Evolutionary conservation across 169 alveolate genomes (phyloP).

Genomic region (Plasmodium coatneyi): DNA sequence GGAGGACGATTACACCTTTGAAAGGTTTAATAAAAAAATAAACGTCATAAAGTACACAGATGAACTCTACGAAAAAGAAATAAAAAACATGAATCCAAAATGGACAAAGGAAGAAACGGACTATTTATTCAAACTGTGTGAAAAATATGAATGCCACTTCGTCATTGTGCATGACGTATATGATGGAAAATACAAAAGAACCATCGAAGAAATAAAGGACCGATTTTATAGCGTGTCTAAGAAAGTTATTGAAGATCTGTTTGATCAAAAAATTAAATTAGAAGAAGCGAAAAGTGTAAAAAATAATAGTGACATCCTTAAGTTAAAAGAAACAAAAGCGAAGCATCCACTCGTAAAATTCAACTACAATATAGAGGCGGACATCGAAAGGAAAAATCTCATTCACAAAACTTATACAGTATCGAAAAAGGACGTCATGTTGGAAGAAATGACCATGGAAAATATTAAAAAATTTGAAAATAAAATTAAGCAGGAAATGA

Average conservation of each 20-base stretch:
- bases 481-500: conserved; percentile 78
- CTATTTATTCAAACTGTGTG: conserved; percentile 87
- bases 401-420: conserved; percentile 81
- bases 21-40: conserved; percentile 80
- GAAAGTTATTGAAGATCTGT: conserved; percentile 84
- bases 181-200: conserved; percentile 81
- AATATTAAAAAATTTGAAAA: conserved; percentile 82
- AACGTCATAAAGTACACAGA: conserved; percentile 83
- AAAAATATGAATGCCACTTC: conserved; percentile 87
- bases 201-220: conserved; percentile 88
- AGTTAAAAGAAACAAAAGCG: conserved; percentile 85
- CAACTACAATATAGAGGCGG: conserved; percentile 87
- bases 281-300: conserved; percentile 84
- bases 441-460: conserved; percentile 79
- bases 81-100: conserved; percentile 34
- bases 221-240: conserved; percentile 88
- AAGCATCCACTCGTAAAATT: conserved; percentile 88
- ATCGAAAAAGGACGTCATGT: conserved; percentile 78
- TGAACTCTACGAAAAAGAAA: conserved; percentile 79
- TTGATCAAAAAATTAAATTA: conserved; percentile 85
- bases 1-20: conserved; percentile 81
- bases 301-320: conserved; percentile 82
- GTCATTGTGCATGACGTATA: conserved; percentile 86
- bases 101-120: conserved; percentile 91
- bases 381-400: conserved; percentile 85